Base-by-base conservation (phyloP, 331 rosid species). In the Prunus yedoensis region DNA sequence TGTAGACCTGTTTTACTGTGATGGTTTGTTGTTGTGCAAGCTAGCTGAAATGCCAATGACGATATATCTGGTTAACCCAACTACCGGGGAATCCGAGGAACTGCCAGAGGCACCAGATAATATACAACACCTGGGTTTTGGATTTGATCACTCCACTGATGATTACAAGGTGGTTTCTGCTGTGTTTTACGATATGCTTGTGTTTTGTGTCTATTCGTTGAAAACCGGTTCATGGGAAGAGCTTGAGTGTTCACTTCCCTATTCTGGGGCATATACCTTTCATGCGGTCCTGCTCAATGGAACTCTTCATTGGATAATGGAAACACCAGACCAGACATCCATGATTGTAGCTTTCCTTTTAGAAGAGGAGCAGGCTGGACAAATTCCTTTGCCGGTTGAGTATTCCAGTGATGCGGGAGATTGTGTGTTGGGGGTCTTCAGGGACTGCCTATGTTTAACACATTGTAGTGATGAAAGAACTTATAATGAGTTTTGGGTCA, bases 121-220 rank as follows among this genome's bases (percentile, higher is more conserved):
- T 58, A 0, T 21, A 3, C 1, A 59, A 1, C 70, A 27, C 10
- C 8, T 27, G 47, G 70, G 81, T 8, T 77, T 69, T 77, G 75
- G 76, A 5, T 41, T 27, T 70, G 64, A 77, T 21, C 63, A 27
- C 32, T 46, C 65, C 54, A 20, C 12, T 28, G 45, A 47, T 20
- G 75, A 77, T 69, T 77, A 69, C 8, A 69, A 68, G 62, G 65
- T 77, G 18, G 75, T 77, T 50, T 12, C 27, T 1, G 60, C 41
- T 2, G 58, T 47, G 41, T 23, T 47, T n/a, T 3, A 4, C 10
- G 58, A 68, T 50, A 46, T 2, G 9, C 5, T 68, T 47, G 15
- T n/a, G 43, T 49, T 68, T 68, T 49, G 46, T 68, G 73, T 68
- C 35, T 68, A 68, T 68, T 49, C 73, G 12, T 51, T 68, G 45